These are phyloP conservation scores for Colletotrichum lentis DNA, from an alignment of 2,329 filamentous ascomycete genomes.

Conservation along the genomic window DNA sequence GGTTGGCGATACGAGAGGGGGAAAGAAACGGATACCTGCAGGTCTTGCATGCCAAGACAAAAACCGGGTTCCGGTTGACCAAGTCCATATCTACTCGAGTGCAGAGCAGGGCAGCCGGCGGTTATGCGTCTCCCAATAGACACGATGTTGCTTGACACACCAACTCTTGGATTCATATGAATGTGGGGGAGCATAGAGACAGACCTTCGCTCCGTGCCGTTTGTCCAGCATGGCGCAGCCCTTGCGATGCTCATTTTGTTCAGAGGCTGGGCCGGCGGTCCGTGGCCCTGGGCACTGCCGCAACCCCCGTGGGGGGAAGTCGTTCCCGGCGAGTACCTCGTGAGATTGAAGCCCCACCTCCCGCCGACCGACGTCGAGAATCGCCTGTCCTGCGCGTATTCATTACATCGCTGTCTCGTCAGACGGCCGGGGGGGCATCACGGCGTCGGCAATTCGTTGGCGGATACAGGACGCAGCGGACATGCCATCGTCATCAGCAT, in stretches of 20 bases:
- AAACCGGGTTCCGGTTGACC: neutral
- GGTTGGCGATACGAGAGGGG: slow-evolving; percentile 17
- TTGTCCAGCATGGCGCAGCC: too few relatives aligned
- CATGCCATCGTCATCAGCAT: slow-evolving; percentile 53
- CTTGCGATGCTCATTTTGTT: neutral
- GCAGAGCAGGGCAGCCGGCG: too few relatives aligned
- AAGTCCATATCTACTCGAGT: neutral
- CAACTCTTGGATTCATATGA: neutral
- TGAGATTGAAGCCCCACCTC: too few relatives aligned
- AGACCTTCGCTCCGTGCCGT: too few relatives aligned
- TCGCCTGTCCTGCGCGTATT: too few relatives aligned
- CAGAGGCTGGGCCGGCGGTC: neutral
- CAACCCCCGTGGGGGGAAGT: slow-evolving; percentile 39
- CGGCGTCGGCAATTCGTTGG: too few relatives aligned
- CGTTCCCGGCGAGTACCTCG: too few relatives aligned
- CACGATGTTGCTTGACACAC: neutral
- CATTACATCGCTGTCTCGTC: slow-evolving; percentile 44
- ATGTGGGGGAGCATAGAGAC: too few relatives aligned
- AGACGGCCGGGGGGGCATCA: too few relatives aligned
- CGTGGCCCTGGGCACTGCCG: slow-evolving; percentile 7
- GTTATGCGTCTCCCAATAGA: neutral
- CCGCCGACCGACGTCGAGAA: too few relatives aligned
- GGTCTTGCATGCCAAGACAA: slow-evolving; percentile 24
- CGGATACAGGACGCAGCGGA: slow-evolving; percentile 39
- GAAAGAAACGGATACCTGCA: neutral